Percentiles rank a stretch among this genome's conserved stretches.
phyloP scores from a whole-genome alignment of 2,329 filamentous ascomycete species.

The Allantophomopsis lycopodina region DNA sequence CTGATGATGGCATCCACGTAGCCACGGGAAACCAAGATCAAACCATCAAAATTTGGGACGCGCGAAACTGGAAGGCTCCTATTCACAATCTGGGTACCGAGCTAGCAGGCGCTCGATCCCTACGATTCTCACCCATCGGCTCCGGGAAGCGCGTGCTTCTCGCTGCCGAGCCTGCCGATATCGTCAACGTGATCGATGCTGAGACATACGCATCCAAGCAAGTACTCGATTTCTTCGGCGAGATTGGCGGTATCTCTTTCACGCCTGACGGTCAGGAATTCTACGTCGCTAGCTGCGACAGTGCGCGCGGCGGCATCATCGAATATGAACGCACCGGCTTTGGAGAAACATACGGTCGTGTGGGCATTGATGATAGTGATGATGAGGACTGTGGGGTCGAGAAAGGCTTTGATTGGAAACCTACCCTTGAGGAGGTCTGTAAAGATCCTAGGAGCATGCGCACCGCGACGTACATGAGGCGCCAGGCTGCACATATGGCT shows the following conservation, averaged over 20 bases:
- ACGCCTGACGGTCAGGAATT: conserved; percentile 53
- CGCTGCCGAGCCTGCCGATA: conserved; percentile 64
- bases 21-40: conserved; percentile 70
- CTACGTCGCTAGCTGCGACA: conserved; percentile 55
- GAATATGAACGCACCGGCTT: conserved; percentile 18
- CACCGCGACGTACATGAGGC: conserved; percentile 1
- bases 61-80: conserved; percentile 47
- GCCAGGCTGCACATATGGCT: background rate
- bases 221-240: conserved; percentile 60
- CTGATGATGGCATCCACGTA: conserved; percentile 60
- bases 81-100: conserved; percentile 44
- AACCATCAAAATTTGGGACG: conserved; percentile 63
- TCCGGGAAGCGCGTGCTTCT: conserved; percentile 54
- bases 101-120: conserved; percentile 53
- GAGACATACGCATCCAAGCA: conserved; percentile 51
- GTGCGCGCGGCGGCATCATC: conserved; percentile 42
- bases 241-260: conserved; percentile 56
- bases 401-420: conserved; percentile 3
- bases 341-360: conserved; percentile 11
- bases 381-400: conserved; percentile 1
- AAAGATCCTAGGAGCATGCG: conserved; percentile 1
- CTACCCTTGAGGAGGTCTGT: background rate
- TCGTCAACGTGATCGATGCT: conserved; percentile 57
- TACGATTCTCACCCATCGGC: conserved; percentile 61
- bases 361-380: conserved; percentile 2